Base-by-base conservation (phyloP, 2,329 filamentous ascomycete species). In the Cercospora citrullina region DNA sequence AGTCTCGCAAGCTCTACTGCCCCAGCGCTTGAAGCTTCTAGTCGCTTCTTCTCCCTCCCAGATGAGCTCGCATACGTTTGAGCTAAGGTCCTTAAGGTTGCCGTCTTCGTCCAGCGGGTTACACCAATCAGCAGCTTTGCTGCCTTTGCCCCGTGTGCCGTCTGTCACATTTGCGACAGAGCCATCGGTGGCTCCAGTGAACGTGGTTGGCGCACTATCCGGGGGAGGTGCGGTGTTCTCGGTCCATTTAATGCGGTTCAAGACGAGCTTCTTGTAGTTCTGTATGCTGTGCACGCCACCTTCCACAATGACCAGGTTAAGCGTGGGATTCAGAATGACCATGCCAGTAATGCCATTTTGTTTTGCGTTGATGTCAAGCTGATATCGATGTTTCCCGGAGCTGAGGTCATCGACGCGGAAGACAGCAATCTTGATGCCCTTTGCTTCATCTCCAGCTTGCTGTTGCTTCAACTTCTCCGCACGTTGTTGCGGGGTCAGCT, bases 171-270 rank as follows among this genome's bases (percentile, higher is more conserved):
- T 69, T 7, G 68, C 68, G 45, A 70, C 69, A 14, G 64, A 68
- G 51, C 71, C 71, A 55, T 73, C 71, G 1, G 72, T 71, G n/a
- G 68, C 63, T 16, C 71, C 72, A 16, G 71, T 75, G 66, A 78
- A 78, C 16, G 77, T 78, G 9, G 72, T 74, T 0, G 76, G 73
- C 9, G 71, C 72, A 48, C 64, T 65, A 33, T 70, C 68, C 16
- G 70, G 71, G 51, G 88, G 85, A 0, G 93, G 90, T 2, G 89
- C 89, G 0, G 88, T 86, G 74, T 96, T 97, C 77, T 98, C 94
- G 2, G 91, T 91, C 95, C 96, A 99, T 79, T 96, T 91, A 76
- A 98, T 93, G 59, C 95, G 93, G 73, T 94, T 90, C 53, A 96
- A 84, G 92, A 99, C 94, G 31, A 99, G 85, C 79, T 97, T 97